Evolutionary conservation across 192 early-diverging fungal species (phyloP).

Genomic region (Rhizophagus sp.): DNA sequence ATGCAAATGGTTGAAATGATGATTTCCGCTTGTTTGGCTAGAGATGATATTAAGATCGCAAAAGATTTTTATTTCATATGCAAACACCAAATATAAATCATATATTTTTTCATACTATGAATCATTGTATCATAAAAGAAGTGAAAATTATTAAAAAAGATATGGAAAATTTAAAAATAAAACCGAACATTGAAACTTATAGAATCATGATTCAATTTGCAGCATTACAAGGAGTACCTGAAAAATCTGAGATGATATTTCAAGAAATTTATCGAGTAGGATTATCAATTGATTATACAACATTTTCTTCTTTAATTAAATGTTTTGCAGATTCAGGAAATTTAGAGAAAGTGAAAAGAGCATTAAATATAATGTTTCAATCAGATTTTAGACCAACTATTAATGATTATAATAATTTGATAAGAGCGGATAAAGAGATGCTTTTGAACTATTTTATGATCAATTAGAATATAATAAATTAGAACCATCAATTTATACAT

Average conservation of each 20-base stretch:
- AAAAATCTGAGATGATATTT: not conserved
- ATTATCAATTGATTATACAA: not conserved
- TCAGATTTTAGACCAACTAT: not conserved
- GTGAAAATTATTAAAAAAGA: not conserved
- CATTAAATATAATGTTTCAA: not conserved
- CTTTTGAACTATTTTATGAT: not conserved
- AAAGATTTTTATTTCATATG: not conserved
- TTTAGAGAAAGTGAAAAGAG: not conserved
- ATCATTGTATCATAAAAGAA: not conserved
- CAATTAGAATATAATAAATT: not conserved
- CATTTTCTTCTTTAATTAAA: not conserved
- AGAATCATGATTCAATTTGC: constrained; percentile 1
- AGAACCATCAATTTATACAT: not conserved
- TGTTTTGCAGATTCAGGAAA: not conserved
- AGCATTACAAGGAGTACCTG: not conserved
- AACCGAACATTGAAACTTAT: not conserved
- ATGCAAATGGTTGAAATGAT: not conserved
- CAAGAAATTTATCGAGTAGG: not conserved
- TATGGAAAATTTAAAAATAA: constrained; percentile 8
- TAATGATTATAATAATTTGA: not conserved
- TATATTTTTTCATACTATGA: not conserved
- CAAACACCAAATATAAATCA: not conserved
- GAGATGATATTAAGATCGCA: not conserved
- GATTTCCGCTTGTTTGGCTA: not conserved
- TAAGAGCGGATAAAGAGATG: not conserved